Evolutionary conservation across 2,329 filamentous ascomycete species (phyloP), one percentile per base, ranked within the genome.

Genomic region (Fonsecaea multimorphosa): DNA sequence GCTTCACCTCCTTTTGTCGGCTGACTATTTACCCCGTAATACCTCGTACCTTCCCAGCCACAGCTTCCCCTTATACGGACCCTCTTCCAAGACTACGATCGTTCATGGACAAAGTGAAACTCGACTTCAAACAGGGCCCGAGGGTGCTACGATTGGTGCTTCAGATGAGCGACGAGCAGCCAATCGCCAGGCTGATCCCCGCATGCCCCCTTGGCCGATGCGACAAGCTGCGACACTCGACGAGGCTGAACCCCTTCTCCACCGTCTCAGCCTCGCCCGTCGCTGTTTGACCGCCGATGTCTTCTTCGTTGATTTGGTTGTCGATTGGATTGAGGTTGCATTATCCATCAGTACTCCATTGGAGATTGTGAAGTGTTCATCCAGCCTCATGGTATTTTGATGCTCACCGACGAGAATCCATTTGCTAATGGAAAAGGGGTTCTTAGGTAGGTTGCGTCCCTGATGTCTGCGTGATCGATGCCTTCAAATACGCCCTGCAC

Each of bases 191-290:
- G n/a, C 27, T 22, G 12, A 11, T 32, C 65, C 57, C 57, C 57
- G 36, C 52, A 53, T 16, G 11, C 58, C 58, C n/a, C 61, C 57
- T 61, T 46, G 49, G 27, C 52, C 27, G 24, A 16, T 65, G 29
- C 16, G 62, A 62, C 65, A 63, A 57, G 38, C 63, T 68, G 66
- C 66, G 54, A 68, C 66, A 63, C 58, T 53, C 40, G 31, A 63
- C 61, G 27, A 68, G 62, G 63, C 63, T 65, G 62, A 24, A 38
- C 44, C 36, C 9, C 38, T 31, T 49, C 16, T 40, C 36, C 9
- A 51, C 32, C 31, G 66, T 68, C 34, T 55, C 66, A 68, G 63
- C 65, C 65, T 67, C 34, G 57, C 38, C 51, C 9, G 9, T 14
- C 60, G 32, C 57, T 53, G 66, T 68, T 64, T 68, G 63, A 56